These are phyloP conservation scores for Aspergillus latus DNA, from an alignment of 2,329 filamentous ascomycete species.

Conservation along the genomic window DNA sequence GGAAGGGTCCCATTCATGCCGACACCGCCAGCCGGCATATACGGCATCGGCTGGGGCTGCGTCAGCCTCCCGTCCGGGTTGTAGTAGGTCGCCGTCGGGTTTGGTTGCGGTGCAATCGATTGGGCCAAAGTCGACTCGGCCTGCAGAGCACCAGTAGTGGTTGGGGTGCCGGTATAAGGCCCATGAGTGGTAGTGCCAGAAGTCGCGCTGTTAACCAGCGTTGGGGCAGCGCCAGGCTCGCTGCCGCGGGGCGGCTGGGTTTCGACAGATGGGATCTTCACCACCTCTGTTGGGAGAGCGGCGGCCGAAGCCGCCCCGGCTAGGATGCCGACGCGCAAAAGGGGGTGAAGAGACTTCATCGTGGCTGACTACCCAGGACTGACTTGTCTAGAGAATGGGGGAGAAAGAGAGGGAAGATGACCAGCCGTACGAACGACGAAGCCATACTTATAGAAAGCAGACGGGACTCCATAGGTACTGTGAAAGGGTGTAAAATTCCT, in stretches of 20 bases:
- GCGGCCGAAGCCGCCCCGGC: neutral
- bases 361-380: neutral
- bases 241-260: neutral
- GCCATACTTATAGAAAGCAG: too few species aligned
- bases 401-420: too few species aligned
- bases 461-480: too few species aligned
- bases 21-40: conserved; percentile 68
- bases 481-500: too few species aligned
- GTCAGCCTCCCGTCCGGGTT: conserved; percentile 69
- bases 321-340: neutral
- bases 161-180: conserved; percentile 64
- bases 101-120: conserved; percentile 54
- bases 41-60: conserved; percentile 67
- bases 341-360: neutral
- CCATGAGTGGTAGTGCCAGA: conserved; percentile 55
- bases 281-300: neutral
- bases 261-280: neutral
- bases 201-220: neutral
- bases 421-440: too few species aligned
- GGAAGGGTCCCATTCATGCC: conserved; percentile 76
- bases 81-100: conserved; percentile 66
- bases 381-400: too few species aligned
- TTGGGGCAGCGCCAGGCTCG: neutral
- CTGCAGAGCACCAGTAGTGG: conserved; percentile 66
- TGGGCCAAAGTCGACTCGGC: conserved; percentile 51